Evolutionary conservation across 192 early-diverging fungal species (phyloP).

Genomic region (Gigaspora rosea): DNA sequence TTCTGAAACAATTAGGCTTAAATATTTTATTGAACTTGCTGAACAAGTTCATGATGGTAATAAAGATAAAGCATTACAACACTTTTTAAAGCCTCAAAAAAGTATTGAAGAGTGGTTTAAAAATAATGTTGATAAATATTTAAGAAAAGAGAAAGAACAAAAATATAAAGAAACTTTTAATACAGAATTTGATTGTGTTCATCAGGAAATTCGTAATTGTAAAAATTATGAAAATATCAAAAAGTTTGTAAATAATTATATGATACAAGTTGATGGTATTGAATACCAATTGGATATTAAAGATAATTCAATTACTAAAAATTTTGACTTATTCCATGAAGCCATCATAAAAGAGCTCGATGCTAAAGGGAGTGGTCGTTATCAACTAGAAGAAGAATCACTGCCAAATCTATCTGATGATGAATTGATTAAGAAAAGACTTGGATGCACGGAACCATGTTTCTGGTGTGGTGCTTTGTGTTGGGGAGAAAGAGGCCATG

Average conservation of each 20-base stretch:
- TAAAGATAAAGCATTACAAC: background rate
- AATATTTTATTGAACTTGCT: constrained; percentile 26
- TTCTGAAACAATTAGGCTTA: constrained; percentile 4
- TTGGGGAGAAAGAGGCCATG: background rate
- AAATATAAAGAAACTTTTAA: constrained; percentile 1
- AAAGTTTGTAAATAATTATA: constrained; percentile 23
- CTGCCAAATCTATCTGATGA: constrained; percentile 7
- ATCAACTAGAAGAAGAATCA: background rate
- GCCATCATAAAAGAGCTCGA: background rate
- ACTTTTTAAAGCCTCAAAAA: background rate
- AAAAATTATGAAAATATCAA: constrained; percentile 17
- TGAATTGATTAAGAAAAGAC: constrained; percentile 11
- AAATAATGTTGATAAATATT: background rate
- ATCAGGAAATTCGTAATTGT: background rate
- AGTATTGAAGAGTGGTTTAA: constrained; percentile 11
- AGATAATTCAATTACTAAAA: background rate
- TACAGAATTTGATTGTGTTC: background rate
- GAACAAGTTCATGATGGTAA: constrained; percentile 13
- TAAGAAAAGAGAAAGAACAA: background rate
- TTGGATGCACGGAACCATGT: constrained; percentile 17
- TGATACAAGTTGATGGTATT: constrained; percentile 22
- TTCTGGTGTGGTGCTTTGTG: constrained; percentile 24
- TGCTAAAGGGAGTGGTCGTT: background rate
- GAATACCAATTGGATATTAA: constrained; percentile 16
- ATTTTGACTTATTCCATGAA: background rate